A percentile compares a stretch with the other conserved stretches of the same genome.
phyloP scores from a whole-genome alignment of 1,139 yeast species.

The Hyphopichia burtonii region DNA sequence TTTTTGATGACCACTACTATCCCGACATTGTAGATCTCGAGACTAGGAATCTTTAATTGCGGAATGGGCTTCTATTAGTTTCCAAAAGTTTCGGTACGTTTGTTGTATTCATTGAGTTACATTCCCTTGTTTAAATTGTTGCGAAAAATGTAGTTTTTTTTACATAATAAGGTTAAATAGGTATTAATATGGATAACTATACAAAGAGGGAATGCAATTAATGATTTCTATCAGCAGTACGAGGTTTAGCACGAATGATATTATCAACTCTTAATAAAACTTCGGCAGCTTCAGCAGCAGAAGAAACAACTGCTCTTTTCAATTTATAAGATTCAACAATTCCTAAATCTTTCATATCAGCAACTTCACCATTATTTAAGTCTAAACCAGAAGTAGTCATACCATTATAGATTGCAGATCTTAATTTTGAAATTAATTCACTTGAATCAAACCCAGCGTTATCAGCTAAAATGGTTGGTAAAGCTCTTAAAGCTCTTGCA shows the following conservation, averaged over 20 bases:
- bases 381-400: constrained; percentile 90
- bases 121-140: too few relatives aligned
- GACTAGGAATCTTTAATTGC: too few relatives aligned
- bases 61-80: too few relatives aligned
- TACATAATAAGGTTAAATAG: too few relatives aligned
- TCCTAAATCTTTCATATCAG: constrained; percentile 93
- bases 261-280: constrained; percentile 92
- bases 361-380: constrained; percentile 76
- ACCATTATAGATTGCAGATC: constrained; percentile 92
- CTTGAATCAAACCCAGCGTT: constrained; percentile 97
- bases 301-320: constrained; percentile 91
- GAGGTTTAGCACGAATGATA: constrained; percentile 93
- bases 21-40: too few relatives aligned
- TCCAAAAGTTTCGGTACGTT: too few relatives aligned
- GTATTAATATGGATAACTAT: too few relatives aligned
- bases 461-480: constrained; percentile 94
- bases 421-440: constrained; percentile 84
- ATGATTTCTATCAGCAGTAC: constrained; percentile 86
- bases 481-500: constrained; percentile 89
- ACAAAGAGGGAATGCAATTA: constrained; percentile 8
- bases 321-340: constrained; percentile 89
- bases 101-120: too few relatives aligned
- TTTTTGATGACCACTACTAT: too few relatives aligned
- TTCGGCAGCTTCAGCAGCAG: constrained; percentile 97
- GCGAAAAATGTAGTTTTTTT: too few relatives aligned